phyloP scores from a whole-genome alignment of 352 stramenopile species.

The Elongisporangium prolatum region DNA sequence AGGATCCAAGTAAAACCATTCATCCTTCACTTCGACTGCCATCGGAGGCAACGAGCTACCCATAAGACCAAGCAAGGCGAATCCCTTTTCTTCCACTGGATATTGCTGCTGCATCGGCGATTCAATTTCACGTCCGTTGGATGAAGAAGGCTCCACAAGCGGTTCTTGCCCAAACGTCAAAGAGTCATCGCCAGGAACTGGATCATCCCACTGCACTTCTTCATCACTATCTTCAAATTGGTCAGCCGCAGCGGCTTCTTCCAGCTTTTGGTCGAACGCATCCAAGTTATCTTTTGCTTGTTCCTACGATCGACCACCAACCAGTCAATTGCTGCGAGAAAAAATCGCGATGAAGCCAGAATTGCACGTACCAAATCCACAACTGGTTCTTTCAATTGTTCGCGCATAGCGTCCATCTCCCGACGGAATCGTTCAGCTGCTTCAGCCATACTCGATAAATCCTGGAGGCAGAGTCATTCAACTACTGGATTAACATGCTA shows the following conservation, averaged over 20 bases:
- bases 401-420: constrained; percentile 83
- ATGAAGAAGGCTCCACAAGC: constrained; percentile 1
- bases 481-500: constrained; percentile 4
- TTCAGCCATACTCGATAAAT: constrained; percentile 74
- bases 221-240: constrained; percentile 86
- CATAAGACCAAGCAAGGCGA: constrained; percentile 14
- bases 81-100: constrained; percentile 29
- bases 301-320: constrained; percentile 19
- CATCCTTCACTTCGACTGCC: constrained; percentile 48
- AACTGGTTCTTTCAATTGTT: constrained; percentile 34
- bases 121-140: constrained; percentile 7
- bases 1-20: constrained; percentile 87
- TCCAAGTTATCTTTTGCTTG: constrained; percentile 57
- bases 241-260: constrained; percentile 56
- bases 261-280: constrained; percentile 76
- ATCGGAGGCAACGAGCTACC: constrained; percentile 21
- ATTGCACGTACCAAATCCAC: constrained; percentile 21
- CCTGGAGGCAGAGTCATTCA: constrained; percentile 21
- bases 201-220: constrained; percentile 61
- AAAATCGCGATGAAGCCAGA: background rate
- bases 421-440: constrained; percentile 77
- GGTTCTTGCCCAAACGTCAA: constrained; percentile 1
- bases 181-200: constrained; percentile 12
- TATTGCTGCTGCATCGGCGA: constrained; percentile 31
- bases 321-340: constrained; percentile 1